A percentile compares a stretch with the other conserved stretches of the same genome.
These are phyloP conservation scores for Erythrophleum fordii DNA, from an alignment of 306 rosid species.

Conservation along the genomic window DNA sequence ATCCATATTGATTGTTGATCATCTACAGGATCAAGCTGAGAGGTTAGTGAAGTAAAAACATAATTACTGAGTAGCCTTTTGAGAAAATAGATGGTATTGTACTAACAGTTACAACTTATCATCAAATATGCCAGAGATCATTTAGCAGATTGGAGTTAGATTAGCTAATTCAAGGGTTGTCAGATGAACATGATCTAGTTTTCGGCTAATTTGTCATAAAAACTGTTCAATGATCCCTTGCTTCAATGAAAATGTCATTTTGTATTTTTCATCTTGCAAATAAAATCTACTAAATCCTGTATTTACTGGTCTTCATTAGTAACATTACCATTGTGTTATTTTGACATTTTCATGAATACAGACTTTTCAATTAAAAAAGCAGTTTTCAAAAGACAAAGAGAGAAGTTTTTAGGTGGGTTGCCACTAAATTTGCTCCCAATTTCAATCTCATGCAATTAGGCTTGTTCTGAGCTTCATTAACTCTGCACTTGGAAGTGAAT, in stretches of 20 bases:
- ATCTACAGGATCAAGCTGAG: conserved; percentile 27
- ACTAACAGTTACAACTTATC: not conserved
- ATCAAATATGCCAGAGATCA: not conserved
- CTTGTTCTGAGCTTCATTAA: not conserved
- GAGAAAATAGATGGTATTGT: not conserved
- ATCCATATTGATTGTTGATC: conserved; percentile 5
- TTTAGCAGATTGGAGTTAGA: conserved; percentile 7
- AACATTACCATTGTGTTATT: not conserved
- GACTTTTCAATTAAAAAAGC: too few species aligned
- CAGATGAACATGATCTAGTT: conserved; percentile 32
- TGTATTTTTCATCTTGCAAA: conserved; percentile 17
- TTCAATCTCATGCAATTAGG: not conserved
- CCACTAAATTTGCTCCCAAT: not conserved
- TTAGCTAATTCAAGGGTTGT: conserved; percentile 14
- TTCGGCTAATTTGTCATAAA: not conserved
- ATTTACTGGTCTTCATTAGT: conserved; percentile 12
- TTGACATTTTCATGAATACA: not conserved
- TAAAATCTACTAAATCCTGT: not conserved
- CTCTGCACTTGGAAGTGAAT: conserved; percentile 9
- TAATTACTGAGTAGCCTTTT: not conserved
- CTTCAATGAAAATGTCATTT: not conserved
- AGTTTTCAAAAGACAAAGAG: too few species aligned
- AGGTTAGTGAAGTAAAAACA: conserved; percentile 7
- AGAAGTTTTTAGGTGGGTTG: not conserved
- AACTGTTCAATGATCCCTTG: not conserved